Evolutionary conservation across 371 early-diverging fungal species (phyloP), one percentile per base, ranked within the genome.

Genomic region (Mycotypha africana): DNA sequence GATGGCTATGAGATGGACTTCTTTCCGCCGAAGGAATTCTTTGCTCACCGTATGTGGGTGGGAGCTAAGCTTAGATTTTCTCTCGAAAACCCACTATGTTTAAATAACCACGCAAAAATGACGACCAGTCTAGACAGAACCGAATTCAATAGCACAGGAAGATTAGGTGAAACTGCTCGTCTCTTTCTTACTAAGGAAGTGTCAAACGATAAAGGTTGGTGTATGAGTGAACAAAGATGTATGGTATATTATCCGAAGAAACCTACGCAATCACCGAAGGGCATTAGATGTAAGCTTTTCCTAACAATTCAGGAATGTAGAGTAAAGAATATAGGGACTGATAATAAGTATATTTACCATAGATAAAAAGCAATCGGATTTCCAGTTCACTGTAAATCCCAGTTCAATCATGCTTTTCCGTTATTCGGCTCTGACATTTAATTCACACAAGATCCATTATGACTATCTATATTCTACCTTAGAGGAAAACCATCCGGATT

Each of bases 351-450:
- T 28, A 41, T n/a, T n/a, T 9, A 11, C 40, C 28, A 39, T 39
- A 70, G 79, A 64, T 9, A 65, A 62, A 8, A 76, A 69, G 46
- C 1, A 47, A 49, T 28, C 76, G 82, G 3, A 84, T 31, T 83
- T 86, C 58, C 42, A 58, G 4, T 51, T 52, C 23, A 54, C 45
- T 0, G 43, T 89, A 10, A 58, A 47, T 1, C 91, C 92, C 7
- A 76, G 77, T 12, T 63, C 82, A 4, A 74, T 91, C n/a, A 62
- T 79, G 11, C 60, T 92, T 23, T 92, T 92, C 65, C 63, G 92
- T 21, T 93, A 86, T 63, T 90, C 91, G 17, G 91, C 93, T 14
- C 47, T 91, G 41, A 87, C 89, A 2, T 93, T 85, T 64, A 92
- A 92, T 59, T 80, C 82, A 36, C 92, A 93, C 56, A 73, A 73